Evolutionary conservation across 2,329 filamentous ascomycete species (phyloP), one percentile per base, ranked within the genome.

Genomic region (Myriosclerotinia scirpicola): DNA sequence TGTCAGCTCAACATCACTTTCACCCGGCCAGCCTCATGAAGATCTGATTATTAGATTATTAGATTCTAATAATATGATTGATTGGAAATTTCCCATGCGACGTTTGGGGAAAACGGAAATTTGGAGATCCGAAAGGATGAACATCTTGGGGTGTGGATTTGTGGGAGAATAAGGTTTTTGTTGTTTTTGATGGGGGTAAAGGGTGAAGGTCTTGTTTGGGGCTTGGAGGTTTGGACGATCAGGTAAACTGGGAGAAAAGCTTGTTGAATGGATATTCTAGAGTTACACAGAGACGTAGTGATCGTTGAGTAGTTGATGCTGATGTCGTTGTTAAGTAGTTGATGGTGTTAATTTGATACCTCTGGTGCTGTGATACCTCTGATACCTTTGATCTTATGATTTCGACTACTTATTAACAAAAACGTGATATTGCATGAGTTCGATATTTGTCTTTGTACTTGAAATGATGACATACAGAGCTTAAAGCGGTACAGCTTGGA

Each of bases 111-210:
- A 12, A 22, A 58, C 55, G 55, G 55, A 9, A 58, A 44, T 44
- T 5, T 44, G 17, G 40, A 44, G 55, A 58, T 58, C 55, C 55
- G 55, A 58, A 58, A 14, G 15, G 22, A 58, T 44, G 22, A 44
- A 58, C 22, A 44, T 20, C 15, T 44, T 42, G 22, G 2, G 22
- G n/a, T 15, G 4, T 30, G 22, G 17, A 20, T 26, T 44, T 44
- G 15, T 44, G 22, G 54, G 17, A 26, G 15, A 26, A n/a, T 44
- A 58, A 12, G 22, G 38, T 12, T 44, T 20, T 22, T 15, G n/a
- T 58, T 44, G 40, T 58, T 46, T 6, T 30, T 44, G 20, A 30
- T 40, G n/a, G n/a, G 38, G n/a, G n/a, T 20, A 4, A 34, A 40
- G 22, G 38, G 22, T 58, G 14, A 42, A 56, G 22, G 22, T 58